Evolutionary conservation across 2,329 filamentous ascomycete species (phyloP), one percentile per base, ranked within the genome.

Genomic region (Daldinia sp.): DNA sequence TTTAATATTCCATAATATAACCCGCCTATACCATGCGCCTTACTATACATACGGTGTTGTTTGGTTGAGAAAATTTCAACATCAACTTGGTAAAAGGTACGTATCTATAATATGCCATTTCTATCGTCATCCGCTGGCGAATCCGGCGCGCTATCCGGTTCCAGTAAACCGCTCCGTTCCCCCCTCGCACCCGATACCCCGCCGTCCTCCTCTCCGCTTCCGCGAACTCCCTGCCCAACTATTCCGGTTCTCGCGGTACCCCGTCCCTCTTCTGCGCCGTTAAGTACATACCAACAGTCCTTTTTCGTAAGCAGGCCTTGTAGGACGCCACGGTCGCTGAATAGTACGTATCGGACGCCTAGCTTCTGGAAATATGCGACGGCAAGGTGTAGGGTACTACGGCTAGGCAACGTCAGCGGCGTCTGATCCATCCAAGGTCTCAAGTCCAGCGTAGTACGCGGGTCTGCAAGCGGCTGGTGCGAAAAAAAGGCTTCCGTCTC

Each of bases 381-480:
- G 3, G 92, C 92, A n/a, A 98, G 85, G 74, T 94, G 89, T 63
- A 99, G 87, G 61, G 84, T 90, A 13, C 89, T 88, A 66, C 88
- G 86, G 19, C 87, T 88, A 39, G 93, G 91, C 15, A 98, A 83
- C 0, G 95, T 98, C 47, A 99, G 91, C 0, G 95, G 95, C 0
- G 95, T 99, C 77, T 97, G 94, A 77, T 99, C 95, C 93, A 99
- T 97, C 95, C 95, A 99, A 2, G 94, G 94, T 6, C 94, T 84
- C 9, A 99, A 84, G 77, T 99, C 95, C 35, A 99, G 87, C 0
- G 90, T 93, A 13, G 87, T 84, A 17, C 85, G 82, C 0, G 92
- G 90, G 72, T 96, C 92, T 0, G 90, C 90, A 55, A 94, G 87
- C 2, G 91, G 89, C 73, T 94, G 91, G 74, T 96, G 92, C 0